These are phyloP conservation scores for Paramecium tetraurelia DNA, from an alignment of 73 alveolate genomes.

Conservation along the genomic window DNA sequence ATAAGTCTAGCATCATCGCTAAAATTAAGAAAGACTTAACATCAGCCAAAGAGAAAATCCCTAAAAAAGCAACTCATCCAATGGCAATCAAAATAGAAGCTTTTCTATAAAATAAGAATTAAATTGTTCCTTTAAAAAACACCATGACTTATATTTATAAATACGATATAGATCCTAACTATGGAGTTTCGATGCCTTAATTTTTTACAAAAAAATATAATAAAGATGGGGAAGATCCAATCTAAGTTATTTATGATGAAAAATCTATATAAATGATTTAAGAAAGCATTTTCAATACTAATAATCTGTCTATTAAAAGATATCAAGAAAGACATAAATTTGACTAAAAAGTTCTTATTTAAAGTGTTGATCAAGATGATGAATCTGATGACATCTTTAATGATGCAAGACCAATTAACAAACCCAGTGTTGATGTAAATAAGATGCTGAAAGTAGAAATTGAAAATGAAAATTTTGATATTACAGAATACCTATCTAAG, in stretches of 20 bases:
- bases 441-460: not conserved
- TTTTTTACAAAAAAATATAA: not conserved
- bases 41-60: not conserved
- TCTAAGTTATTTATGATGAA: not conserved
- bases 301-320: not conserved
- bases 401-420: not conserved
- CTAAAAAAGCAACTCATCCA: not conserved
- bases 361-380: not conserved
- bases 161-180: conserved; percentile 8
- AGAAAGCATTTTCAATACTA: not conserved
- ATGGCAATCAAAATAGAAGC: conserved; percentile 22
- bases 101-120: not conserved
- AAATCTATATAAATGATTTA: not conserved
- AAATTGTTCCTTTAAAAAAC: not conserved
- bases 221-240: not conserved
- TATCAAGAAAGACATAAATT: not conserved
- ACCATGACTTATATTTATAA: not conserved
- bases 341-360: not conserved
- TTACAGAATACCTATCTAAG: not conserved
- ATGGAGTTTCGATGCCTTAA: not conserved
- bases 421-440: not conserved
- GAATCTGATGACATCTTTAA: not conserved
- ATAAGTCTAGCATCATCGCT: not conserved
- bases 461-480: not conserved
- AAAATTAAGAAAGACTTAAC: not conserved